These are phyloP conservation scores for Zygotorulaspora chibaensis DNA, from an alignment of 805 yeast genomes.

Conservation along the genomic window DNA sequence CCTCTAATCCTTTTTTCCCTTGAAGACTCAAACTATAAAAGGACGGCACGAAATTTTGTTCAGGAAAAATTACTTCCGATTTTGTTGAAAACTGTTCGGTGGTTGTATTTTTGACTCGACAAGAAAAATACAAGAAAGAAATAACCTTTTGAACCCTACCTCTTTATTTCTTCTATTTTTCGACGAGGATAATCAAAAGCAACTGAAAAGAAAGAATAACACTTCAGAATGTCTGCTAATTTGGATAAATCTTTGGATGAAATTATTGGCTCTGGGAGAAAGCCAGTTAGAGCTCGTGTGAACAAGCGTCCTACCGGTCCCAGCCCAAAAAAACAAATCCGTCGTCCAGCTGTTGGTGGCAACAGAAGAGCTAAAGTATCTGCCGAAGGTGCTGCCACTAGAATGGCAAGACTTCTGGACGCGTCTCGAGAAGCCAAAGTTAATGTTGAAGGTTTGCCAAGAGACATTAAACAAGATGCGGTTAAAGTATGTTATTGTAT, in stretches of 20 bases:
- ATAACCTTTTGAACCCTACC: constrained; percentile 5
- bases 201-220: too few species aligned
- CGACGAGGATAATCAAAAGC: not conserved
- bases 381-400: constrained; percentile 32
- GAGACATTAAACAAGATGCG: constrained; percentile 77
- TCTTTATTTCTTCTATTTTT: constrained; percentile 4
- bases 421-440: constrained; percentile 69
- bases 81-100: not conserved
- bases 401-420: constrained; percentile 40
- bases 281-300: constrained; percentile 32
- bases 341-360: constrained; percentile 26
- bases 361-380: constrained; percentile 27
- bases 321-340: constrained; percentile 34
- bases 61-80: too few species aligned
- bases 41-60: too few species aligned
- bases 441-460: constrained; percentile 79
- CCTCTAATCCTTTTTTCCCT: too few species aligned
- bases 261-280: constrained; percentile 66
- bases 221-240: constrained; percentile 59
- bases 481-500: constrained; percentile 67
- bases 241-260: constrained; percentile 94
- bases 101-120: not conserved
- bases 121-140: not conserved
- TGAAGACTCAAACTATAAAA: too few species aligned
- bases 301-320: constrained; percentile 36